These are phyloP conservation scores for Leccinellum rugosiceps DNA, from an alignment of 768 basidiomycete species.

Conservation along the genomic window DNA sequence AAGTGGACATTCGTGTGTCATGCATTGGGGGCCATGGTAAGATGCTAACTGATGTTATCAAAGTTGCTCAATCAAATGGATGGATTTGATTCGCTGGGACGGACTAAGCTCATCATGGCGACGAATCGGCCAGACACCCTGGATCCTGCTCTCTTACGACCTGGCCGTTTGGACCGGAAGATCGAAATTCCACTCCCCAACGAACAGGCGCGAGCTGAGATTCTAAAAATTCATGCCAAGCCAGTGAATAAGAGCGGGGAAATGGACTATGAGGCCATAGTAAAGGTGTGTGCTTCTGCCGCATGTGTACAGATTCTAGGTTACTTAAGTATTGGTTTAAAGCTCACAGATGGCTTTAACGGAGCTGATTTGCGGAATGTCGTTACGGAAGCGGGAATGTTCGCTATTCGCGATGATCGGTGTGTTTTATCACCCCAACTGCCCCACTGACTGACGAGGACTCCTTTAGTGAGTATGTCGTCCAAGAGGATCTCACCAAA, in stretches of 20 bases:
- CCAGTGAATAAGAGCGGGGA: conserved; percentile 95
- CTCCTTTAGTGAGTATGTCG: conserved; percentile 69
- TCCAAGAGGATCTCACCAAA: conserved; percentile 94
- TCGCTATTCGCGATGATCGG: conserved; percentile 96
- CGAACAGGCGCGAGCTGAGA: conserved; percentile 93
- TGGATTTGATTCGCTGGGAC: conserved; percentile 95
- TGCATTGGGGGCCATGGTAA: neutral
- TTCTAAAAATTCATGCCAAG: conserved; percentile 93
- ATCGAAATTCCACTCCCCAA: conserved; percentile 98
- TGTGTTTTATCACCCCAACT: conserved; percentile 29
- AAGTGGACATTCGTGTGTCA: conserved; percentile 7
- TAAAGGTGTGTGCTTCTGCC: conserved; percentile 58
- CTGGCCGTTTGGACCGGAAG: conserved; percentile 94
- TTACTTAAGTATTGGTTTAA: conserved; percentile 1
- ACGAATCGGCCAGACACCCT: conserved; percentile 98
- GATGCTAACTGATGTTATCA: neutral
- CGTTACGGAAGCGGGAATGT: conserved; percentile 96
- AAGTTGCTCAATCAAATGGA: conserved; percentile 99
- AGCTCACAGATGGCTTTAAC: conserved; percentile 91
- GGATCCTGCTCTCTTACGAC: conserved; percentile 93
- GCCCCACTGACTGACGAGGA: conserved; percentile 2
- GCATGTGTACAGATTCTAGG: neutral
- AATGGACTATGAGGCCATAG: conserved; percentile 97
- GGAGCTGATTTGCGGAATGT: conserved; percentile 96
- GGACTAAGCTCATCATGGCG: conserved; percentile 99